Percentiles rank a stretch among this genome's conserved stretches.
Evolutionary conservation across 371 early-diverging fungal species (phyloP).

Genomic region (Syncephalastrum racemosum): DNA sequence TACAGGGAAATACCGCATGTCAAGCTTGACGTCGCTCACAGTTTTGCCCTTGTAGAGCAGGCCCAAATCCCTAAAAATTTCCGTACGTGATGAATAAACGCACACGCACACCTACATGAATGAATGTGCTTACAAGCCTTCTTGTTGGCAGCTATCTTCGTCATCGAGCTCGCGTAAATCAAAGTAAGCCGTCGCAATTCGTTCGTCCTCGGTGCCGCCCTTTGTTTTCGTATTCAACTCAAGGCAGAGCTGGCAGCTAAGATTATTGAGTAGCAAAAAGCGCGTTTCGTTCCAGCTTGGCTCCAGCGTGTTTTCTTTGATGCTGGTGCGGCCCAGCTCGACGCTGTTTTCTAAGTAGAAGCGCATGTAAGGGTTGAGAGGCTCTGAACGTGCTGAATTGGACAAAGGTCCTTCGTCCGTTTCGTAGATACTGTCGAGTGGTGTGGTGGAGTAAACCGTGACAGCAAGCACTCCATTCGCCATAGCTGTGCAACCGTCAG

Average conservation of each 20-base stretch:
- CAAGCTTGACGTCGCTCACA: constrained; percentile 51
- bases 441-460: constrained; percentile 73
- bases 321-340: constrained; percentile 65
- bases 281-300: constrained; percentile 65
- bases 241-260: constrained; percentile 49
- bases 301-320: constrained; percentile 53
- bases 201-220: constrained; percentile 26
- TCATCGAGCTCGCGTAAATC: constrained; percentile 53
- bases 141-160: constrained; percentile 32
- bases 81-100: not conserved
- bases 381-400: not conserved
- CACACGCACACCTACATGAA: not conserved
- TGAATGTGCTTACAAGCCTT: constrained; percentile 21
- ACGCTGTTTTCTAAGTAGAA: constrained; percentile 72
- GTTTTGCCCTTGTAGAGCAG: constrained; percentile 51
- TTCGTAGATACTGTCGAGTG: constrained; percentile 57
- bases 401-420: constrained; percentile 55
- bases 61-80: constrained; percentile 29
- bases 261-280: constrained; percentile 54
- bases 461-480: constrained; percentile 89
- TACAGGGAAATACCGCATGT: constrained; percentile 62
- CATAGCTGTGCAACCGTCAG: constrained; percentile 15
- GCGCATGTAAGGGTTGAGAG: constrained; percentile 74
- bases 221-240: constrained; percentile 28
- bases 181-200: constrained; percentile 48